A percentile compares a stretch with the other conserved stretches of the same genome.
These are phyloP conservation scores for Neurospora intermedia DNA, from an alignment of 495 filamentous ascomycete genomes.

Conservation along the genomic window DNA sequence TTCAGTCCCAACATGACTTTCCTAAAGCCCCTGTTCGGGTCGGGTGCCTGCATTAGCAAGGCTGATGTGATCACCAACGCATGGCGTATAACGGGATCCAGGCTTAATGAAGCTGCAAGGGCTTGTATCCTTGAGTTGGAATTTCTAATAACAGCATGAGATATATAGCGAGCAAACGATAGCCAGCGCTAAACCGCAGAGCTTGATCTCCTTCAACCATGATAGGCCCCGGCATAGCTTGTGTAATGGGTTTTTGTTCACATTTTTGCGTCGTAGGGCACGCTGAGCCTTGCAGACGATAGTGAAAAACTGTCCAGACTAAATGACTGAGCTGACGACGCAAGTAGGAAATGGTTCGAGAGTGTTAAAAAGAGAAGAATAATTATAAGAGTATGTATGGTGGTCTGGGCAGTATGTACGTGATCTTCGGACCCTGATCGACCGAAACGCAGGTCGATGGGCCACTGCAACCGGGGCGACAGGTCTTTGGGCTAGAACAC, in stretches of 20 bases:
- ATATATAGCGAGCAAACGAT: neutral
- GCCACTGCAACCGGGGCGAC: neutral
- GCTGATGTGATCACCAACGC: constrained; percentile 4
- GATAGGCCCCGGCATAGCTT: neutral
- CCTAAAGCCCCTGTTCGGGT: constrained; percentile 3
- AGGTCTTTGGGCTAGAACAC: neutral
- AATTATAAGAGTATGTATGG: too few species aligned
- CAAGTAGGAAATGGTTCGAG: neutral
- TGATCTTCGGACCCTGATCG: neutral
- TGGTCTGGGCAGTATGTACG: neutral
- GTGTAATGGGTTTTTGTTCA: neutral
- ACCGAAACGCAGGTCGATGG: neutral
- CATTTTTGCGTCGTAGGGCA: neutral
- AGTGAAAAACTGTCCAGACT: constrained; percentile 13
- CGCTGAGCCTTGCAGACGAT: constrained; percentile 22
- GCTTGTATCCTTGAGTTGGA: neutral
- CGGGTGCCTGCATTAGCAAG: constrained; percentile 18
- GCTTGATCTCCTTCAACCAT: neutral
- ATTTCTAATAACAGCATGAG: neutral
- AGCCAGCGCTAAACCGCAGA: neutral
- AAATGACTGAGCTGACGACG: constrained; percentile 8
- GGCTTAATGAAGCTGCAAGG: neutral
- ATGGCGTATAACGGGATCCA: neutral
- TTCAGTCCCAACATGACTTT: neutral
- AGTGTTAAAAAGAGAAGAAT: neutral